Evolutionary conservation across 805 yeast genomes (phyloP).

Genomic region (Cyberlindnera veronae): DNA sequence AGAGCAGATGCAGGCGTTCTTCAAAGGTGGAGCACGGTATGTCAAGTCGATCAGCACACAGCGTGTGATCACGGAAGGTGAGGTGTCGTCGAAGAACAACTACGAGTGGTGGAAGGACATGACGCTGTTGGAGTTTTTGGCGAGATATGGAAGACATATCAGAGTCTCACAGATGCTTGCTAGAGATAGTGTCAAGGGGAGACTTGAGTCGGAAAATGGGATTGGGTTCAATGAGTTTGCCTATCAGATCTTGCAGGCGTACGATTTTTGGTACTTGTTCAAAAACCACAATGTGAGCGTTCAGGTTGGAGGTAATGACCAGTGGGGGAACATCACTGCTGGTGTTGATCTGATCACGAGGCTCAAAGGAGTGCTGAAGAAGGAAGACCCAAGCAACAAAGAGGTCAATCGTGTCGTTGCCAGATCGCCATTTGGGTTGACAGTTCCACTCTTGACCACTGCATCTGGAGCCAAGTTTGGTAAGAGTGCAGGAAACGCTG

Average conservation of each 20-base stretch:
- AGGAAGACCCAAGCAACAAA: constrained; percentile 23
- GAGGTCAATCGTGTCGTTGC: constrained; percentile 12
- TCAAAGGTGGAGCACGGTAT: constrained; percentile 57
- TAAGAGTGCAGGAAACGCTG: constrained; percentile 95
- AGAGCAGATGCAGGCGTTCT: constrained; percentile 57
- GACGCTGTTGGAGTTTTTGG: constrained; percentile 72
- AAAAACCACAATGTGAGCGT: constrained; percentile 53
- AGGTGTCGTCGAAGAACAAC: constrained; percentile 54
- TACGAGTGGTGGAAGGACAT: constrained; percentile 83
- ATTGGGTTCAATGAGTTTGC: constrained; percentile 93
- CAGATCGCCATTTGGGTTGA: constrained; percentile 61
- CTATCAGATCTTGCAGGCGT: constrained; percentile 90
- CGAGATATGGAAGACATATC: constrained; percentile 71
- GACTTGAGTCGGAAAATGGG: constrained; percentile 68
- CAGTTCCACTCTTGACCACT: constrained; percentile 87
- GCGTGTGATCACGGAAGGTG: constrained; percentile 38
- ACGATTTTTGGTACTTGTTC: constrained; percentile 83
- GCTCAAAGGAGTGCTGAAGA: constrained; percentile 31
- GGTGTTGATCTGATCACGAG: constrained; percentile 85
- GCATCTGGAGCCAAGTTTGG: constrained; percentile 93
- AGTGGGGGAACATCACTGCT: constrained; percentile 97
- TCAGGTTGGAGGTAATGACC: constrained; percentile 96
- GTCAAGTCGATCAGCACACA: constrained; percentile 37
- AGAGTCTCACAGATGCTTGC: constrained; percentile 85
- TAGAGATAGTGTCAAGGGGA: constrained; percentile 78